Percentiles rank a stretch among this genome's conserved stretches.
These are phyloP conservation scores for Talaromyces liani DNA, from an alignment of 495 filamentous ascomycete species.

Conservation along the genomic window DNA sequence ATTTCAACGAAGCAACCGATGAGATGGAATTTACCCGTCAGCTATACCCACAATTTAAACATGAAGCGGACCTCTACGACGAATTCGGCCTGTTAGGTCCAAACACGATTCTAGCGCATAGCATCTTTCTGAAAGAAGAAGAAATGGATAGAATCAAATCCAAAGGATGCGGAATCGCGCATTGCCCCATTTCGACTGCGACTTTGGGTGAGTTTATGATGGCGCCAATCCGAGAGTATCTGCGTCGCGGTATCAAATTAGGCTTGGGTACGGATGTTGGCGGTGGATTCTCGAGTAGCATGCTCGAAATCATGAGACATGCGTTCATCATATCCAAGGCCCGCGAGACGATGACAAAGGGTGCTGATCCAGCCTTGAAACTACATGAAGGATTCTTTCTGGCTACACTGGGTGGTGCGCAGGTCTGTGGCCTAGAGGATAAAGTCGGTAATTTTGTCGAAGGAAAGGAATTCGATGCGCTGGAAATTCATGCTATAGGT, in stretches of 20 bases:
- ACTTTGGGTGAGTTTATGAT: slow-evolving; percentile 56
- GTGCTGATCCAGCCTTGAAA: slow-evolving; percentile 39
- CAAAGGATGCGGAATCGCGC: slow-evolving; percentile 50
- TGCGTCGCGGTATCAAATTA: slow-evolving; percentile 53
- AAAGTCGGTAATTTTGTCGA: slow-evolving; percentile 50
- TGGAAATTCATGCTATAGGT: slow-evolving; percentile 41
- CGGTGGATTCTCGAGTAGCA: slow-evolving; percentile 55
- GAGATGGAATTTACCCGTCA: slow-evolving; percentile 44
- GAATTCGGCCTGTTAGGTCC: slow-evolving; percentile 44
- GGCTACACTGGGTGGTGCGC: slow-evolving; percentile 56
- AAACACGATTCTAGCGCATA: slow-evolving; percentile 57
- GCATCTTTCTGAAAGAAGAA: slow-evolving; percentile 48
- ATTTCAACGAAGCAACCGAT: slow-evolving; percentile 54
- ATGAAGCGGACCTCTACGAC: slow-evolving; percentile 50
- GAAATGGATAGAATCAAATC: slow-evolving; percentile 42
- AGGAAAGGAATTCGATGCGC: slow-evolving; percentile 60
- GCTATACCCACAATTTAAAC: slow-evolving; percentile 45
- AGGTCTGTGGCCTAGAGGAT: slow-evolving; percentile 48
- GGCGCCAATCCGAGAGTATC: slow-evolving; percentile 49
- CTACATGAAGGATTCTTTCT: slow-evolving; percentile 52
- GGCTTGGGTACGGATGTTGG: slow-evolving; percentile 61
- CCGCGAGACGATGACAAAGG: slow-evolving; percentile 38
- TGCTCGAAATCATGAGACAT: slow-evolving; percentile 51
- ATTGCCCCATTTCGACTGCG: slow-evolving; percentile 59
- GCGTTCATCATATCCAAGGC: slow-evolving; percentile 57